Conservation (phyloP, 169 alveolate species). For the Cyclospora cayetanensis region DNA sequence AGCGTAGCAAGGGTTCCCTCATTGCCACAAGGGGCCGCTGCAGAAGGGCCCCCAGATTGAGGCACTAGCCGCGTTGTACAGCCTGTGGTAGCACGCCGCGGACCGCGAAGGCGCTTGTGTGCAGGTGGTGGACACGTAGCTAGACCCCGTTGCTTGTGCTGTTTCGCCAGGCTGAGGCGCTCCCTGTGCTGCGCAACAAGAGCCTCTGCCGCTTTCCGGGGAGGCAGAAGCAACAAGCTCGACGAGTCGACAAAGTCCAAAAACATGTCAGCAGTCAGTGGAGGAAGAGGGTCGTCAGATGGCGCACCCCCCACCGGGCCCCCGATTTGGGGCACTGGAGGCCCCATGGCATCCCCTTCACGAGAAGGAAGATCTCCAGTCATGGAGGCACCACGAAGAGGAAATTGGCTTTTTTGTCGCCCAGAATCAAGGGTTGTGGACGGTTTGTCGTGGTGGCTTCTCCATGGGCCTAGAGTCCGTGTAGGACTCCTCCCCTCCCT, state of each 20-base stretch:
- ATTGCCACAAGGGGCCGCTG: background rate
- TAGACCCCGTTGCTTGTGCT: background rate
- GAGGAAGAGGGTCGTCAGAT: background rate
- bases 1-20: background rate
- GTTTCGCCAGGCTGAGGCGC: background rate
- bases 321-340: background rate
- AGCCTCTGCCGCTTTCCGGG: conserved; percentile 7
- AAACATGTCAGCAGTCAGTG: background rate
- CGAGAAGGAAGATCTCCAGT: background rate
- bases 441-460: no score
- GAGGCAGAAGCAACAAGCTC: background rate
- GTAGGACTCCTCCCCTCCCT: no score
- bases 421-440: no score
- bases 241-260: conserved; percentile 41
- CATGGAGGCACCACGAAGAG: no score
- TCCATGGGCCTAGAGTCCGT: no score
- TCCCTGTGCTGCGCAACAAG: background rate
- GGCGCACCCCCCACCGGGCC: background rate
- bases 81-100: background rate
- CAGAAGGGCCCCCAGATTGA: background rate
- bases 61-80: background rate
- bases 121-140: background rate
- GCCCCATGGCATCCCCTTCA: background rate
- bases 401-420: no score
- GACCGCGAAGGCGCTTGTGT: conserved; percentile 8